Evolutionary conservation across 768 basidiomycete genomes (phyloP), one percentile per base, ranked within the genome.

Genomic region (Mrakia blollopis): DNA sequence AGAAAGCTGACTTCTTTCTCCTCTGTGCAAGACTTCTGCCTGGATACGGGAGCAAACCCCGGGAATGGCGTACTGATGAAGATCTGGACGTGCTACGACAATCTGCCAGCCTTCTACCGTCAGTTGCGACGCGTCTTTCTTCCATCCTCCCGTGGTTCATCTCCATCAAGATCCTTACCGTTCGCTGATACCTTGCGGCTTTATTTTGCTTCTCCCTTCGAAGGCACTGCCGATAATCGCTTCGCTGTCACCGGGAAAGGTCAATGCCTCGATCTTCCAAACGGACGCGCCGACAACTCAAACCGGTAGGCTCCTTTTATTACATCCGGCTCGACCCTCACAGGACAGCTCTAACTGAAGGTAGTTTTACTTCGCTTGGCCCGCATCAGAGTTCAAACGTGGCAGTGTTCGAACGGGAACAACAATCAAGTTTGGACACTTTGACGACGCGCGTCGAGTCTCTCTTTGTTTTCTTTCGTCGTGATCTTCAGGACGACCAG

Each of bases 71-170:
- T 72, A 25, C n/a, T 8, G 21, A 28, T 72, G 44, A 72, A 72
- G 25, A 72, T 72, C 70, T 72, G 70, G 70, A 30, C n/a, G 7
- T 72, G 70, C 50, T 72, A 72, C 70, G 70, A 72, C 16, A 44
- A 44, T 11, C 50, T 72, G 32, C 21, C 39, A 21, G 54, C 47
- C 21, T 72, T 44, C 25, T 72, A 72, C 28, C n/a, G 63, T 65
- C 6, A 11, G 63, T 65, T 25, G 13, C 7, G 57, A n/a, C 25
- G 8, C 18, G 11, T 7, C 57, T 25, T 28, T 57, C 21, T 57
- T 3, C 54, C 16, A 13, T 32, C 5, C 21, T 5, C 16, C 28
- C 39, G 11, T 41, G 39, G 39, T 11, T 5, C 39, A 6, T 41
- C 39, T 41, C 39, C 11, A 41, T 11, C 39, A 41, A 41, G 11